Percentiles rank a stretch among this genome's conserved stretches.
Evolutionary conservation across 805 yeast genomes (phyloP).

Genomic region (Maudiozyma turicensis): DNA sequence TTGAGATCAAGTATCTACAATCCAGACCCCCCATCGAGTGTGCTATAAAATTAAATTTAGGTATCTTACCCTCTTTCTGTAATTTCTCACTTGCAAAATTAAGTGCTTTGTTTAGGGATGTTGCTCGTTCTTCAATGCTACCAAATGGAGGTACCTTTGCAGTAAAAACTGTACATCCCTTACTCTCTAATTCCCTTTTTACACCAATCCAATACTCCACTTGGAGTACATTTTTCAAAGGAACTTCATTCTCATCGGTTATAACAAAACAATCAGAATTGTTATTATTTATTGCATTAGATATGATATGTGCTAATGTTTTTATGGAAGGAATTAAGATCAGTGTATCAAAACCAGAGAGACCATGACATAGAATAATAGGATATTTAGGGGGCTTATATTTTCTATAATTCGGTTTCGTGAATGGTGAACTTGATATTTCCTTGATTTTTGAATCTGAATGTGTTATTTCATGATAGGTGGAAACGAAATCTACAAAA

Average conservation of each 20-base stretch:
- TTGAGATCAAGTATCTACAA: constrained; percentile 62
- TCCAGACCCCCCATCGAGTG: constrained; percentile 96
- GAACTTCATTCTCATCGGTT: constrained; percentile 15
- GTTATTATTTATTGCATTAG: constrained; percentile 9
- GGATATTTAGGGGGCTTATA: constrained; percentile 61
- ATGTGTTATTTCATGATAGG: neutral
- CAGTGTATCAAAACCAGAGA: constrained; percentile 66
- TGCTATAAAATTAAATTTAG: constrained; percentile 57
- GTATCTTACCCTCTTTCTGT: neutral
- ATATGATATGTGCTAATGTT: constrained; percentile 21
- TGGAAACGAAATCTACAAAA: neutral
- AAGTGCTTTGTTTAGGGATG: constrained; percentile 45
- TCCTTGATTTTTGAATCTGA: neutral
- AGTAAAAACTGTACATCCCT: constrained; percentile 60
- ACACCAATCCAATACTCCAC: constrained; percentile 77
- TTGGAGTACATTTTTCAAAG: neutral
- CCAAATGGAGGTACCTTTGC: constrained; percentile 82
- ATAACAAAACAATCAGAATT: constrained; percentile 16
- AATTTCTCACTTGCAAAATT: neutral
- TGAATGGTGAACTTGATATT: neutral
- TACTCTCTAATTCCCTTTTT: constrained; percentile 43
- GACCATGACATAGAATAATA: constrained; percentile 76
- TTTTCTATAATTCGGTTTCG: constrained; percentile 5
- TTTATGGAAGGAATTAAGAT: constrained; percentile 35
- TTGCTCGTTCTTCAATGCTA: constrained; percentile 60